A percentile compares a stretch with the other conserved stretches of the same genome.
Evolutionary conservation across 305 asterid species (phyloP).

Genomic region (Fraxinus ornus): DNA sequence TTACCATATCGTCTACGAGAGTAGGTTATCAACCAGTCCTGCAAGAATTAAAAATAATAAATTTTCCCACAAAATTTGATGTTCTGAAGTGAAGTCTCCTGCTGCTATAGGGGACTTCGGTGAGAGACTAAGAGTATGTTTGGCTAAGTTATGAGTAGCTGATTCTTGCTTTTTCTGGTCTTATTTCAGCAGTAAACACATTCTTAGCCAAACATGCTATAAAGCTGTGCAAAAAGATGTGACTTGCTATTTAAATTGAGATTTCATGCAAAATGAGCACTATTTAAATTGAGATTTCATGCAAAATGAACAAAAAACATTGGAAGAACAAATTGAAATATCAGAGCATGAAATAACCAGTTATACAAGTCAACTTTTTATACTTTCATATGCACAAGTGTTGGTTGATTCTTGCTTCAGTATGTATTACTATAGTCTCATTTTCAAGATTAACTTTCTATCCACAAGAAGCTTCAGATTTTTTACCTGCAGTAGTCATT

Average conservation of each 20-base stretch:
- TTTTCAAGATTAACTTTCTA: neutral
- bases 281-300: neutral
- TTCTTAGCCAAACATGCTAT: neutral
- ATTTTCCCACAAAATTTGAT: neutral
- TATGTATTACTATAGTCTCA: neutral
- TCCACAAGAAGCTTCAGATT: neutral
- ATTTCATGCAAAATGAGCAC: neutral
- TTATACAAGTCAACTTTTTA: neutral
- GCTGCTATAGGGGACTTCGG: conserved; percentile 5
- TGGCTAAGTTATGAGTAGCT: neutral
- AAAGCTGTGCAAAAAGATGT: neutral
- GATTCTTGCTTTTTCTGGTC: neutral
- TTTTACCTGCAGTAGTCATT: neutral
- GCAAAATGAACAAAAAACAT: neutral
- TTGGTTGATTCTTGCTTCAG: neutral
- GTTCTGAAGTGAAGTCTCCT: conserved; percentile 18
- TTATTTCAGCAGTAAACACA: neutral
- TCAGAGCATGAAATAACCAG: neutral
- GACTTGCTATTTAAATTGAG: neutral
- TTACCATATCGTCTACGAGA: conserved; percentile 88
- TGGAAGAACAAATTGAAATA: neutral
- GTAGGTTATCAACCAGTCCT: conserved; percentile 84
- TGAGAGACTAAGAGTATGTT: neutral
- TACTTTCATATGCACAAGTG: neutral
- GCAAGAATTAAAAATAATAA: conserved; percentile 27